Evolutionary conservation across 2,329 filamentous ascomycete genomes (phyloP).

Genomic region (Epichloe uncinata): DNA sequence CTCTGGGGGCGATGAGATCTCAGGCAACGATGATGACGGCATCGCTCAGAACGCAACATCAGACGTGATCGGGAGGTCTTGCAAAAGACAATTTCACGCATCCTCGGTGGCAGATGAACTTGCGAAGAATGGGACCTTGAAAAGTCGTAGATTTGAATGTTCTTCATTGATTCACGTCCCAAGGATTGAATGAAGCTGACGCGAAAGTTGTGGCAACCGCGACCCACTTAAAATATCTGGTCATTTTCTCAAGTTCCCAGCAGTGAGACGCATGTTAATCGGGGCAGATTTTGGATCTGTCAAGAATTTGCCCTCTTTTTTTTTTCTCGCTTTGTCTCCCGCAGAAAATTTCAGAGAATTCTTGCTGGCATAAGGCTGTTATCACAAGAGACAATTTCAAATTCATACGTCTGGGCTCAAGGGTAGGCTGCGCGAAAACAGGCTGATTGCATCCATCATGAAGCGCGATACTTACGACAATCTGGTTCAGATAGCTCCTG

Average conservation of each 20-base stretch:
- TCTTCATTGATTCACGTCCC: neutral
- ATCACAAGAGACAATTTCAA: no score
- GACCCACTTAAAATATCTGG: neutral
- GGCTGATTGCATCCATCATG: no score
- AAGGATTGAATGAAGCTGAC: neutral
- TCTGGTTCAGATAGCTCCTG: no score
- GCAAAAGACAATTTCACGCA: neutral
- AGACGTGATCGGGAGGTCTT: neutral
- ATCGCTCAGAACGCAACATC: neutral
- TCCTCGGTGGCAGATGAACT: neutral
- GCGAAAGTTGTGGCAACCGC: neutral
- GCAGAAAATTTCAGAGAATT: neutral
- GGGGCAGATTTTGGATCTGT: neutral
- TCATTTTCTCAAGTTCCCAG: neutral
- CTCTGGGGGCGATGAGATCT: slow-evolving; percentile 16
- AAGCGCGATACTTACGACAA: no score
- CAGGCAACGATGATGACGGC: slow-evolving; percentile 4
- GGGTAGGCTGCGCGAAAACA: no score
- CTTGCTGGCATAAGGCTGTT: no score
- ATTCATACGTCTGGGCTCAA: no score
- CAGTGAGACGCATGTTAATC: neutral
- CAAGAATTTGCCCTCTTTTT: neutral
- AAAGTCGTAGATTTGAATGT: neutral
- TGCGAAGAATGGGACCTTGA: neutral
- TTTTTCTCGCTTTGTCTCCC: neutral